phyloP scores from a whole-genome alignment of 768 basidiomycete species.

The Lanmaoa pseudosensibilis region DNA sequence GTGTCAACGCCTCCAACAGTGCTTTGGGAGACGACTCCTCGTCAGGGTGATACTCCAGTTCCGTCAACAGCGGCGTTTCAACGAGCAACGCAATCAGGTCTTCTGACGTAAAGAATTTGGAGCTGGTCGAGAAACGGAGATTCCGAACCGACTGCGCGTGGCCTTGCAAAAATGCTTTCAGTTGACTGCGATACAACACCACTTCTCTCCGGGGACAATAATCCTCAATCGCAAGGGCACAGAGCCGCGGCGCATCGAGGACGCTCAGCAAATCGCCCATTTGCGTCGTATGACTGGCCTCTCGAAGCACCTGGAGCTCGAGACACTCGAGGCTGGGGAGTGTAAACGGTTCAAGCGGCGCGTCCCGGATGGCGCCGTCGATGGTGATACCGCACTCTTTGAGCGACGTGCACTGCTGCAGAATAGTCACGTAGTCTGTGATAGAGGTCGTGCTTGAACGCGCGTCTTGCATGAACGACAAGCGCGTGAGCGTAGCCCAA shows the following conservation, averaged over 20 bases:
- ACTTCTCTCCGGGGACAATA: constrained; percentile 12
- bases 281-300: constrained; percentile 19
- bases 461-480: constrained; percentile 29
- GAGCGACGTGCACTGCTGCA: constrained; percentile 24
- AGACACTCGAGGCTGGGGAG: constrained; percentile 21
- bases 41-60: constrained; percentile 26
- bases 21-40: constrained; percentile 19
- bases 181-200: constrained; percentile 11
- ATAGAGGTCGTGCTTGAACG: constrained; percentile 20
- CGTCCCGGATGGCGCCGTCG: constrained; percentile 7
- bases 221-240: constrained; percentile 19
- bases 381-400: constrained; percentile 21
- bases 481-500: constrained; percentile 21
- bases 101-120: constrained; percentile 16
- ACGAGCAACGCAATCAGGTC: constrained; percentile 17
- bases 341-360: constrained; percentile 10
- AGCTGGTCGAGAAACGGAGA: constrained; percentile 19
- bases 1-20: constrained; percentile 25
- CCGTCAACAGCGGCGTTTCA: constrained; percentile 20
- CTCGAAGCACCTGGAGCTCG: constrained; percentile 16
- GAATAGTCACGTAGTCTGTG: constrained; percentile 19
- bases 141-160: constrained; percentile 13
- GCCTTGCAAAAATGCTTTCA: constrained; percentile 17
- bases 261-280: constrained; percentile 15
- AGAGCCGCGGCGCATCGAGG: constrained; percentile 19